Percentiles rank a stretch among this genome's conserved stretches.
phyloP scores from a whole-genome alignment of 371 early-diverging fungal species.

The Mortierella sp. region DNA sequence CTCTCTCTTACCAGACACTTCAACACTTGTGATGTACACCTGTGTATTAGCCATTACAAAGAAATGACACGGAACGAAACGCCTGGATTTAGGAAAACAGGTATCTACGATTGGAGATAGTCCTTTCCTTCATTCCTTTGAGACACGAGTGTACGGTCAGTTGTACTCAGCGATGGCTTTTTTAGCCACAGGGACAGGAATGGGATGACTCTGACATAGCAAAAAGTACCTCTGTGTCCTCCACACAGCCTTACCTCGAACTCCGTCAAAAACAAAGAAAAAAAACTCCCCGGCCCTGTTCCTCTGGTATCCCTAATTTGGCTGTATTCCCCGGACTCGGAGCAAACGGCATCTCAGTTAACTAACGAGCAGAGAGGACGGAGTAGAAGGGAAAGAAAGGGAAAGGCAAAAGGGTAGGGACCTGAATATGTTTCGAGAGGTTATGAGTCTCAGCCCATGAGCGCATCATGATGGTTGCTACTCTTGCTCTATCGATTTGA shows the following conservation, averaged over 20 bases:
- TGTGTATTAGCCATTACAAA: not conserved
- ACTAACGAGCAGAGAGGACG: not conserved
- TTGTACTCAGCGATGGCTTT: not conserved
- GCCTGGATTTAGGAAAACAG: too few relatives aligned
- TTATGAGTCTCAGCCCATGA: conserved; percentile 3
- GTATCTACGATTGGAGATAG: too few relatives aligned
- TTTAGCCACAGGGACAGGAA: not conserved
- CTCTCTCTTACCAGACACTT: not conserved
- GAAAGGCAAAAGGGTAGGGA: not conserved
- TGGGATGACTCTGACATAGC: not conserved
- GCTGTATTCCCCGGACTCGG: not conserved
- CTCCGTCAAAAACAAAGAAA: not conserved
- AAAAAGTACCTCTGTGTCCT: not conserved
- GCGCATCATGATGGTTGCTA: too few relatives aligned
- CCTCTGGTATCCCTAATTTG: not conserved
- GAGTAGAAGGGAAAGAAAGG: not conserved
- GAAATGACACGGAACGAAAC: too few relatives aligned
- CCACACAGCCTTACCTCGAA: not conserved
- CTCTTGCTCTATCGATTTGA: too few relatives aligned
- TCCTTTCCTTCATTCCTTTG: too few relatives aligned
- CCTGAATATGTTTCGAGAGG: too few relatives aligned
- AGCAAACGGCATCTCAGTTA: not conserved
- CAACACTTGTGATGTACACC: not conserved
- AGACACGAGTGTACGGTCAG: too few relatives aligned
- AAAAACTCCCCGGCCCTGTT: not conserved